Base-by-base conservation (phyloP, 2,329 filamentous ascomycete species). In the Pleoardoris graminearum region DNA sequence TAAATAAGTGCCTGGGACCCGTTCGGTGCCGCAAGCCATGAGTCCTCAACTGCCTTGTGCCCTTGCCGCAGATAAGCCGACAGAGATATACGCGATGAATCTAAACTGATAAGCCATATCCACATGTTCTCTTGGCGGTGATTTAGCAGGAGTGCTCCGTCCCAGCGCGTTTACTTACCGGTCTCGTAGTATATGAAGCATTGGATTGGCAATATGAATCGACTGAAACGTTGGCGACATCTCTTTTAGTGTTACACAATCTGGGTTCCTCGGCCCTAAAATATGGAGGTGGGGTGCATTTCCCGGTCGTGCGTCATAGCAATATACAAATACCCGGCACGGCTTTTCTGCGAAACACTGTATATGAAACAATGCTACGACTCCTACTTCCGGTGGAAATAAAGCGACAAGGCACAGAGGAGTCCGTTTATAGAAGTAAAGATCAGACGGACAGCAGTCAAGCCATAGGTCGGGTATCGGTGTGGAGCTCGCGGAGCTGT, bases 291-390 rank as follows among this genome's bases (percentile, higher is more conserved):
- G n/a, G 23, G 8, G 23, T 25, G 37, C 22, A 29, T 17, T 43
- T 29, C 39, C 39, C 23, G 39, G 39, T 30, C 4, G n/a, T 25
- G 39, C 39, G 39, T 43, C 39, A 43, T 3, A 12, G 14, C 23
- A 29, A 43, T 43, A 43, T 43, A 11, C n/a, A 43, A 17, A 43
- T 43, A 30, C 39, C 39, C 39, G 23, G 39, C 23, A 43, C 6
- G 4, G 14, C 7, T 25, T 11, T 4, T 14, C 37, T 41, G 21
- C n/a, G 16, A 11, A 7, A 7, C n/a, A 11, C 35, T 21, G 17
- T 17, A 8, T 12, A 12, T 25, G 37, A n/a, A 32, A 6, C 10
- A 32, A 32, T 14, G 30, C n/a, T 14, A 32, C 30, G n/a, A 3
- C 10, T 32, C 4, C 4, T 14, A 32, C 11, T 32, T 14, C 10